Conservation (phyloP, 257 asterid species). For the Scutellaria barbata region DNA sequence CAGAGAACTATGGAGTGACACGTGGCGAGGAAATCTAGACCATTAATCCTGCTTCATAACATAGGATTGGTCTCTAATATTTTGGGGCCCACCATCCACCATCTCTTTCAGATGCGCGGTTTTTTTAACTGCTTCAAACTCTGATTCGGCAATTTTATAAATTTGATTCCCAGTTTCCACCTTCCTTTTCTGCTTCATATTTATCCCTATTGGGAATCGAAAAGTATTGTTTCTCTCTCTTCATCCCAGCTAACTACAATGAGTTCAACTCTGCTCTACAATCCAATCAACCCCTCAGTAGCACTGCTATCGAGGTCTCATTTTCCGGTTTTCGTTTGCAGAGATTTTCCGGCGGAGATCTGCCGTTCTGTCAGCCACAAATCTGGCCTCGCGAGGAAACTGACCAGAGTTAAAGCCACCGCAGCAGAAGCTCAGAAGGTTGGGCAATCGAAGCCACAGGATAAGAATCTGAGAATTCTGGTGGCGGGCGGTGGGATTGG, state of each 20-base stretch:
- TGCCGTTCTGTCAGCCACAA: constrained; percentile 40
- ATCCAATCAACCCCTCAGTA: constrained; percentile 55
- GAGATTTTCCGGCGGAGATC: constrained; percentile 44
- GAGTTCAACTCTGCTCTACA: constrained; percentile 53
- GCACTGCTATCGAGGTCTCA: constrained; percentile 49
- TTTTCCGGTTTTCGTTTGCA: constrained; percentile 42
- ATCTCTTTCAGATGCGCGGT: background rate
- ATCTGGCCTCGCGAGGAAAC: constrained; percentile 41
- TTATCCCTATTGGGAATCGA: background rate
- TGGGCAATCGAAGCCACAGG: constrained; percentile 23
- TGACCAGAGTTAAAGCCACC: constrained; percentile 40
- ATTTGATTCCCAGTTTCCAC: background rate
- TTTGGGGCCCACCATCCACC: constrained; percentile 50
- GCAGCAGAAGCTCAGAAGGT: constrained; percentile 35
- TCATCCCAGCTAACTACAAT: constrained; percentile 18
- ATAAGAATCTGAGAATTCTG: constrained; percentile 68
- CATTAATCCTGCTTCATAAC: constrained; percentile 44
- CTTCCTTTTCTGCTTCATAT: constrained; percentile 1
- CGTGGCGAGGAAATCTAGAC: constrained; percentile 52
- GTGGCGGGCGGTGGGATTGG: constrained; percentile 99
- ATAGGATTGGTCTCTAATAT: constrained; percentile 56
- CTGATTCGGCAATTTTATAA: background rate
- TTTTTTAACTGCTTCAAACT: background rate
- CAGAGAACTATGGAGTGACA: constrained; percentile 41
- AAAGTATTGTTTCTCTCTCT: background rate